These are phyloP conservation scores for Hericium alpestre DNA, from an alignment of 768 basidiomycete genomes.

Conservation along the genomic window DNA sequence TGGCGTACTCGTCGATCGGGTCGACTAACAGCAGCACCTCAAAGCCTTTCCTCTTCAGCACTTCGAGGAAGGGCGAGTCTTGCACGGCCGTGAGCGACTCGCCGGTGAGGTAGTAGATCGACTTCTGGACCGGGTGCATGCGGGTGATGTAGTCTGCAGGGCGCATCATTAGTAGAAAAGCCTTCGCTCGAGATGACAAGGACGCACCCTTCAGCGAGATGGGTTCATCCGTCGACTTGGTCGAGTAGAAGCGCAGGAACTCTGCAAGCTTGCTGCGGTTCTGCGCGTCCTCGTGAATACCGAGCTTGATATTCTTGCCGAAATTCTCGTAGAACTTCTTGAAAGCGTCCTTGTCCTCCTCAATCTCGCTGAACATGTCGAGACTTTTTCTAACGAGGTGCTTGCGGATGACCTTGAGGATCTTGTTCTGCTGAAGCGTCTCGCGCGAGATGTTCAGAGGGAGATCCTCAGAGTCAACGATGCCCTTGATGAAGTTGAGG, in stretches of 20 bases:
- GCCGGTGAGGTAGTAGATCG: conserved; percentile 98
- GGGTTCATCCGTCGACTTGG: conserved; percentile 83
- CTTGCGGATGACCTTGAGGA: conserved; percentile 98
- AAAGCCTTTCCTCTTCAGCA: conserved; percentile 98
- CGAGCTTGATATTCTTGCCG: conserved; percentile 98
- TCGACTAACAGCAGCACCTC: conserved; percentile 96
- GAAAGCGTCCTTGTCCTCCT: conserved; percentile 99
- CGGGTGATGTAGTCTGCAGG: conserved; percentile 91
- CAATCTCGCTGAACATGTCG: conserved; percentile 90
- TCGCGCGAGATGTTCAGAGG: conserved; percentile 99
- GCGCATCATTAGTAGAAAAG: not conserved
- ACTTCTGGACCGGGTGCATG: conserved; percentile 98
- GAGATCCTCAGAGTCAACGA: conserved; percentile 99
- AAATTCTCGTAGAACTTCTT: conserved; percentile 95
- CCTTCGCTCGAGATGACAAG: not conserved
- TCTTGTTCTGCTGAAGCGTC: conserved; percentile 99
- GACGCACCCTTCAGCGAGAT: conserved; percentile 82
- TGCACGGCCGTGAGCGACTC: conserved; percentile 85
- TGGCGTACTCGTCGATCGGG: conserved; percentile 98
- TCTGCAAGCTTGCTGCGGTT: conserved; percentile 99
- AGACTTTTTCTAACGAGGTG: conserved; percentile 98
- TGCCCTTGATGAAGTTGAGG: conserved; percentile 99
- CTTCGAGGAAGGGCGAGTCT: conserved; percentile 98
- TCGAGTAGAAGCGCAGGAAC: conserved; percentile 97
- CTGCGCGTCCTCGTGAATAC: conserved; percentile 98